Percentiles rank a stretch among this genome's conserved stretches.
These are phyloP conservation scores for Cornus controversa DNA, from an alignment of 148 eudicot species.

Conservation along the genomic window DNA sequence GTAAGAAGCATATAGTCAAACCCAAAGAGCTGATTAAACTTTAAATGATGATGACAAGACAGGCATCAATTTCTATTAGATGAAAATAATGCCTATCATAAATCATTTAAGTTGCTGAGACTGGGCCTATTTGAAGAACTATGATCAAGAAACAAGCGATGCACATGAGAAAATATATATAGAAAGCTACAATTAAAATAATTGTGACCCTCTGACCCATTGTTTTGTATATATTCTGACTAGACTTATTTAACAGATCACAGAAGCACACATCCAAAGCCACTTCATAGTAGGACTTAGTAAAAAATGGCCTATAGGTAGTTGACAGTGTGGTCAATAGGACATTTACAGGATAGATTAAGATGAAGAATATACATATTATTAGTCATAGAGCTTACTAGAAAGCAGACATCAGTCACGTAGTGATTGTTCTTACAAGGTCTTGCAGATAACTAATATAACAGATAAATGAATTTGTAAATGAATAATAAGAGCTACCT, in stretches of 20 bases:
- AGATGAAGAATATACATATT: not conserved
- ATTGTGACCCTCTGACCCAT: not conserved
- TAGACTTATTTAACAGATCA: not conserved
- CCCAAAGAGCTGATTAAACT: not conserved
- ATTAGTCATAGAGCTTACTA: not conserved
- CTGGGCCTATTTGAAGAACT: not conserved
- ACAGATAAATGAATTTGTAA: not conserved
- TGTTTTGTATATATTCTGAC: not conserved
- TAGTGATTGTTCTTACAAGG: not conserved
- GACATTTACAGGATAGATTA: not conserved
- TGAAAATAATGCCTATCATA: not conserved
- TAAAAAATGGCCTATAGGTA: not conserved
- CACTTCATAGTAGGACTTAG: not conserved
- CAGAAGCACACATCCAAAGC: not conserved
- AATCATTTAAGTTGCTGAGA: not conserved
- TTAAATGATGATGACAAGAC: not conserved
- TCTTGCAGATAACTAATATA: not conserved
- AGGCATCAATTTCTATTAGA: not conserved
- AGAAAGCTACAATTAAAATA: not conserved
- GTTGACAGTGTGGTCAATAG: not conserved
- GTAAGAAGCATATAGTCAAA: not conserved
- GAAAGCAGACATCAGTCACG: not conserved
- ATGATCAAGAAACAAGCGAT: not conserved
- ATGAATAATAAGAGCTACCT: slow-evolving; percentile 41
- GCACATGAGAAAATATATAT: not conserved